Base-by-base conservation (phyloP, 352 stramenopile species). In the Discostella stelligera region DNA sequence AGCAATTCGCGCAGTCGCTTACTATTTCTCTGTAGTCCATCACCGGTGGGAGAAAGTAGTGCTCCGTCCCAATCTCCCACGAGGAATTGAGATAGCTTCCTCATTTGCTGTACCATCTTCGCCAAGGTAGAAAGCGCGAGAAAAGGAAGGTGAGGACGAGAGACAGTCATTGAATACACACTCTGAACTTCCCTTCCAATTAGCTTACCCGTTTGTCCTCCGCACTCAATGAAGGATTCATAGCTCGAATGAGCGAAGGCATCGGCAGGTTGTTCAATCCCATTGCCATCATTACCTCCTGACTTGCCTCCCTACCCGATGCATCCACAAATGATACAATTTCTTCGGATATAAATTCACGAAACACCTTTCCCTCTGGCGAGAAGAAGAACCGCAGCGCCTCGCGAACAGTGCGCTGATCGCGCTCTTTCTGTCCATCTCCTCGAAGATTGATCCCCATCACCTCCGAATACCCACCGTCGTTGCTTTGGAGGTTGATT, bases 341-440 rank as follows among this genome's bases (percentile, higher is more conserved):
- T 62, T 95, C 92, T 50, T 95, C 92, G 30, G 89, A 63, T 50
- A 95, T 86, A 61, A 95, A 95, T 58, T 94, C 90, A 44, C 90
- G 70, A 63, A 95, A 94, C 11, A 94, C 79, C 60, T 90, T 66
- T 18, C 92, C 92, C 68, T 95, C 92, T 32, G 86, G 76, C 39
- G 77, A 86, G 74, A 95, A 95, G 79, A 95, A 94, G 77, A 95
- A 95, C 21, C 75, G 60, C 0, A 95, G 70, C 10, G 90, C 92
- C 64, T 94, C 89, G 25, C 90, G 74, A 27, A 83, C 79, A 13
- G 85, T 89, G 39, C 80, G 52, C 66, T 90, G 46, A 58, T 93
- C 83, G 32, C 60, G 49, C 50, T 83, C 53, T 59, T 56, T 52
- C 55, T 79, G 79, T 44, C 41, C 49, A 49, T 79, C 70, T 50